Conservation (phyloP, 1,284 basidiomycete genomes). For the Sanghuangporus baumii region DNA sequence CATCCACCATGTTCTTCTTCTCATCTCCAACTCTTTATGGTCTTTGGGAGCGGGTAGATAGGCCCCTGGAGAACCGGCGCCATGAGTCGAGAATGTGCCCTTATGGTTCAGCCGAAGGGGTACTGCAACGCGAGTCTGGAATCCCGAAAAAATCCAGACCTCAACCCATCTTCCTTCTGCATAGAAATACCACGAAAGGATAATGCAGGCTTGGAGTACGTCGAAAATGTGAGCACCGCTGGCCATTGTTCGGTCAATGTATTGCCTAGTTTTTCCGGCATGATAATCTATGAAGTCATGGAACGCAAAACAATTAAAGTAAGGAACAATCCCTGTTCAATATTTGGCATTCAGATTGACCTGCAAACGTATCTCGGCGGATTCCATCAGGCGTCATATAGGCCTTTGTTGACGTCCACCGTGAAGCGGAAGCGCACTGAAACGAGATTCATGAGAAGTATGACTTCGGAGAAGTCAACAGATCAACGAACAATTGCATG, state of each 20-base stretch:
- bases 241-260: constrained; percentile 82
- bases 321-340: not conserved
- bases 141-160: constrained; percentile 83
- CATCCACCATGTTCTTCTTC: constrained; percentile 85
- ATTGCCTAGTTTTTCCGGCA: constrained; percentile 74
- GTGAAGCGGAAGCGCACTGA: constrained; percentile 78
- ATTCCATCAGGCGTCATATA: constrained; percentile 64
- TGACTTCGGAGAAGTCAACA: not conserved
- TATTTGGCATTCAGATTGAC: not conserved
- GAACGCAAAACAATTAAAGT: not conserved
- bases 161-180: constrained; percentile 85
- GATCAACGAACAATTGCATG: constrained; percentile 62
- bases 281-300: constrained; percentile 53
- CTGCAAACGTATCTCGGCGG: constrained; percentile 68
- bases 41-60: constrained; percentile 76
- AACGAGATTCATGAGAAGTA: constrained; percentile 16
- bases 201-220: constrained; percentile 77
- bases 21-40: constrained; percentile 63
- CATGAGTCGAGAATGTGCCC: constrained; percentile 68
- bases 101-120: constrained; percentile 79
- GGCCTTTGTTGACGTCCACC: constrained; percentile 69
- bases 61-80: constrained; percentile 60
- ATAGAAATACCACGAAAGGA: constrained; percentile 85
- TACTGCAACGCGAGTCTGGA: constrained; percentile 79
- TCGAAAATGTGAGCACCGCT: constrained; percentile 77